Base-by-base conservation (phyloP, 2,329 filamentous ascomycete species). In the Fusarium sp. region DNA sequence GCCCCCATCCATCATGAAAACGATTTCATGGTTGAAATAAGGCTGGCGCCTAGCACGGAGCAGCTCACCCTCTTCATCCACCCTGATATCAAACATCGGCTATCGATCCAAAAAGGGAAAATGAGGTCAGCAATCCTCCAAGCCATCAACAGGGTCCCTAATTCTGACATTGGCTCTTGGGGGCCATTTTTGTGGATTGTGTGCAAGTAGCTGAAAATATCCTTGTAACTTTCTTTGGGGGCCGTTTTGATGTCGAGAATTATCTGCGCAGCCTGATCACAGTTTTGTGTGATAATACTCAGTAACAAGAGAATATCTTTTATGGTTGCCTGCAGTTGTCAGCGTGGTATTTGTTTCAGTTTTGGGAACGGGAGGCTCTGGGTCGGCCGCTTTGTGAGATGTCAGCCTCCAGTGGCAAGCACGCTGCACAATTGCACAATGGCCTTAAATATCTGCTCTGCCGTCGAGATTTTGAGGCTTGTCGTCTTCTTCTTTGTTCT, bases 181-280 rank as follows among this genome's bases (percentile, higher is more conserved):
- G 16, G 13, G 23, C 7, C 9, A 4, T 39, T 28, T 14, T 14
- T 49, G 23, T 48, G 48, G 37, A 19, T 31, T 53, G 23, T 12
- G 9, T 48, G 21, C 9, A 42, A 42, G 8, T 41, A 53, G 61
- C 42, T 65, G 61, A 65, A 34, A n/a, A 4, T 4, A 41, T 13
- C 28, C 54, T 23, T 54, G 42, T 11, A 21, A 8, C 13, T 16
- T 34, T 26, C n/a, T 48, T 49, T 65, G 62, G 62, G 62, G 62
- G 61, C 62, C 4, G 11, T 49, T 13, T 12, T 7, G 18, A 30
- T 23, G 19, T 30, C 39, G 10, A 50, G 58, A 50, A 64, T 34
- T 64, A 42, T 23, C 2, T 5, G n/a, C 30, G 16, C 41, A 58
- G 16, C 23, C 26, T 44, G 21, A 21, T 7, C 2, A 12, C 19